phyloP scores from a whole-genome alignment of 352 stramenopile genomes.

The Aphanomyces astaci region DNA sequence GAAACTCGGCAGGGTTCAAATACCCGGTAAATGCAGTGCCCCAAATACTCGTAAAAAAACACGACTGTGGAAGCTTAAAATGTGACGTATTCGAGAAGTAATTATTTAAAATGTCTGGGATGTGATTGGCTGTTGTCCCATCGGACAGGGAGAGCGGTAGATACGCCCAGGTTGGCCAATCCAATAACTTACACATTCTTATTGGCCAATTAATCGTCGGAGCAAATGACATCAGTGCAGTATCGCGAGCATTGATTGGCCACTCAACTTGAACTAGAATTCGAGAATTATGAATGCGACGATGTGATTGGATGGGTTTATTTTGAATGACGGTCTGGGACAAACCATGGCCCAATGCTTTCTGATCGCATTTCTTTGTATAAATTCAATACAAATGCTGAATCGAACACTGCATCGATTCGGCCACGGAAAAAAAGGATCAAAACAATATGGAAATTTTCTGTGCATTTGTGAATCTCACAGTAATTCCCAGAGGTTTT shows the following conservation, averaged over 20 bases:
- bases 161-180: not conserved
- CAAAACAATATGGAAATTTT: not conserved
- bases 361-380: too few relatives aligned
- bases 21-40: not conserved
- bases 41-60: not conserved
- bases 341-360: too few relatives aligned
- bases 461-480: not conserved
- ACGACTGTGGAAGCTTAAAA: not conserved
- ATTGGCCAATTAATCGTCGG: not conserved
- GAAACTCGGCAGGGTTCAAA: too few relatives aligned
- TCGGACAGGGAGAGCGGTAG: not conserved
- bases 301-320: not conserved
- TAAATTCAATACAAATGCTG: not conserved
- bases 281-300: not conserved
- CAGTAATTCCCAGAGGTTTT: not conserved
- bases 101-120: not conserved
- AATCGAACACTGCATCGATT: not conserved
- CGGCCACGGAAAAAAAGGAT: not conserved
- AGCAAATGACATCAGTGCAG: not conserved
- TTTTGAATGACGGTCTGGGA: not conserved
- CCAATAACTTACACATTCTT: not conserved
- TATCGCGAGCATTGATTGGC: not conserved
- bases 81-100: too few relatives aligned
- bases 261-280: not conserved
- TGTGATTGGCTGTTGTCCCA: not conserved